Conservation (phyloP, 305 asterid genomes). For the Withania somnifera region DNA sequence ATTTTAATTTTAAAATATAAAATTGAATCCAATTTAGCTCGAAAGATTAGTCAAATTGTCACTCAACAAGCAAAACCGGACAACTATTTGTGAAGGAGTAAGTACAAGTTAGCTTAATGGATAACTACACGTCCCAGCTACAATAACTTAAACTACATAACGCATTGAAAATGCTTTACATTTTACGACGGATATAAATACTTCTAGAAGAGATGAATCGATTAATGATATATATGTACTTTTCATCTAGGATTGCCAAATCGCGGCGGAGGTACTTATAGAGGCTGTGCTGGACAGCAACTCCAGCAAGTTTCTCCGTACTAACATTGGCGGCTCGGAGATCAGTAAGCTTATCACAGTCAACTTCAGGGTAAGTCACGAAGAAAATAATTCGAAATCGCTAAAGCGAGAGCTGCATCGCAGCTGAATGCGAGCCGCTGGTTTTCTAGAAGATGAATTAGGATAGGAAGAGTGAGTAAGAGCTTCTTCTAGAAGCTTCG, state of each 20-base stretch:
- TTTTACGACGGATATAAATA: background rate
- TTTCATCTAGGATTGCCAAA: conserved; percentile 5
- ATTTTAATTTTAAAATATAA: background rate
- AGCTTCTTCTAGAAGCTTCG: no score
- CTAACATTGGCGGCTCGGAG: conserved; percentile 55
- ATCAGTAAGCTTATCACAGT: conserved; percentile 52
- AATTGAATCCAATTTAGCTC: background rate
- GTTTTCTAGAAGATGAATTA: background rate
- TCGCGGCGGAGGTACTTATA: conserved; percentile 43
- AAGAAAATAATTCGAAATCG: conserved; percentile 33
- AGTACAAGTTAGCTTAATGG: no score
- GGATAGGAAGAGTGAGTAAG: no score
- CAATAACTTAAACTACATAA: background rate
- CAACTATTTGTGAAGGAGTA: background rate
- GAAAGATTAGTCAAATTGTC: background rate
- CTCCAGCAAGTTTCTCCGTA: conserved; percentile 72
- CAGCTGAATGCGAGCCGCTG: conserved; percentile 72
- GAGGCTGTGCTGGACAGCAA: conserved; percentile 43
- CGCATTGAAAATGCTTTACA: background rate
- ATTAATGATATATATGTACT: background rate
- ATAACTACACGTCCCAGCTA: no score
- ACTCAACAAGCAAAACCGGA: background rate
- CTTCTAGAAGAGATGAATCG: background rate
- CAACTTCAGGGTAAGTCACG: conserved; percentile 30
- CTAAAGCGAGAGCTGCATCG: conserved; percentile 51